phyloP scores from a whole-genome alignment of 1,284 basidiomycete genomes.

The Moesziomyces parantarcticus region DNA sequence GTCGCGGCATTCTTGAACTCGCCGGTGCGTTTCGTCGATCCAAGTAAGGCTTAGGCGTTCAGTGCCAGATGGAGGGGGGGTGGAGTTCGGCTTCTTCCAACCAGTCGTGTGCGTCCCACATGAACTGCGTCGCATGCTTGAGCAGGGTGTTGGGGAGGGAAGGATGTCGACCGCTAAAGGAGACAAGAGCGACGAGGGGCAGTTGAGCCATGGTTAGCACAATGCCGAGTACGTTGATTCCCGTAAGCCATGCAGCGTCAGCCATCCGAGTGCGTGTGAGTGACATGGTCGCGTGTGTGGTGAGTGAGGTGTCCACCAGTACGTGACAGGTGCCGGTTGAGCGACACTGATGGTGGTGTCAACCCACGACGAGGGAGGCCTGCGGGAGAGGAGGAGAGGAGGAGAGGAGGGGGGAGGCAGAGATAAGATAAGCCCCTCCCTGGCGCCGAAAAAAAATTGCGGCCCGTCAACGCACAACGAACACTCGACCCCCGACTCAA shows the following conservation, averaged over 20 bases:
- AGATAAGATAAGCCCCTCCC: background rate
- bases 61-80: slow-evolving; percentile 2
- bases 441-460: background rate
- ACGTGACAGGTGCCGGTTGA: no score
- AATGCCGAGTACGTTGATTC: slow-evolving; percentile 14
- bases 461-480: no score
- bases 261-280: background rate
- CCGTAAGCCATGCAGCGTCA: background rate
- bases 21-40: no score
- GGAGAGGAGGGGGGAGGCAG: background rate
- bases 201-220: slow-evolving; percentile 11
- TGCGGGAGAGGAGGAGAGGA: no score
- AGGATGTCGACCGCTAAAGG: background rate
- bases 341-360: no score
- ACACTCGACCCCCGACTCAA: no score
- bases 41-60: background rate
- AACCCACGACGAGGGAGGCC: no score
- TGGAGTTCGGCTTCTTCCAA: slow-evolving; percentile 31
- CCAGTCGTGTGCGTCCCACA: slow-evolving; percentile 39
- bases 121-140: slow-evolving; percentile 1
- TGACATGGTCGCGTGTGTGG: background rate
- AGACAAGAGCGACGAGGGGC: slow-evolving; percentile 6
- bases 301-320: no score
- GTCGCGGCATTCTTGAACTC: background rate
- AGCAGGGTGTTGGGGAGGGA: background rate